A percentile compares a stretch with the other conserved stretches of the same genome.
These are phyloP conservation scores for Dryadomyces quercus-mongolicae DNA, from an alignment of 2,329 filamentous ascomycete species.

Conservation along the genomic window DNA sequence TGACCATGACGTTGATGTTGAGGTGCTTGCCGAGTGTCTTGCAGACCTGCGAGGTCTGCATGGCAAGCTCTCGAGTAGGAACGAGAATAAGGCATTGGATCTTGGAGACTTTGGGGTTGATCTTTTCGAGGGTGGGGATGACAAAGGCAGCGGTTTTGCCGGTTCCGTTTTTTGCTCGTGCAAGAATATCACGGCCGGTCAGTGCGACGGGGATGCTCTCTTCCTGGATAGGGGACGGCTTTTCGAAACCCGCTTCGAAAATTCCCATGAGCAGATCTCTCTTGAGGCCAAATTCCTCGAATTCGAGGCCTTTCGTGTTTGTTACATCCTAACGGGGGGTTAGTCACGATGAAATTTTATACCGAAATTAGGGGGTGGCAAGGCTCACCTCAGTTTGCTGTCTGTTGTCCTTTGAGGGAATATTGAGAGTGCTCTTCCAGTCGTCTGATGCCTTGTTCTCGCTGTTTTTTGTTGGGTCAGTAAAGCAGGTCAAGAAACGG, in stretches of 20 bases:
- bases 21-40: slow-evolving; percentile 97
- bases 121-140: slow-evolving; percentile 86
- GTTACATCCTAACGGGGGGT: slow-evolving; percentile 67
- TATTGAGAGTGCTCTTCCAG: slow-evolving; percentile 63
- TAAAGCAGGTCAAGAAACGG: background rate
- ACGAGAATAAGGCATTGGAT: slow-evolving; percentile 95
- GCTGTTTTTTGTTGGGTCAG: slow-evolving; percentile 22
- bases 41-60: slow-evolving; percentile 98
- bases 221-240: slow-evolving; percentile 98
- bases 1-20: slow-evolving; percentile 98
- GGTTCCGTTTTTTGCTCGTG: slow-evolving; percentile 95
- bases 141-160: slow-evolving; percentile 98
- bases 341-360: background rate
- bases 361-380: background rate
- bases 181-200: slow-evolving; percentile 88
- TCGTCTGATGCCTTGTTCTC: slow-evolving; percentile 43
- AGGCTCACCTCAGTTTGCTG: slow-evolving; percentile 64
- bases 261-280: slow-evolving; percentile 96
- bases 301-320: slow-evolving; percentile 92
- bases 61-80: slow-evolving; percentile 88
- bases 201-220: slow-evolving; percentile 95
- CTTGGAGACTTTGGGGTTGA: slow-evolving; percentile 93
- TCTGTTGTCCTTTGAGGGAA: slow-evolving; percentile 62
- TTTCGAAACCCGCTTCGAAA: slow-evolving; percentile 97
- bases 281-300: slow-evolving; percentile 94